Percentiles rank a stretch among this genome's conserved stretches.
These are phyloP conservation scores for Ophiostoma sp. DNA, from an alignment of 2,329 filamentous ascomycete genomes.

Conservation along the genomic window DNA sequence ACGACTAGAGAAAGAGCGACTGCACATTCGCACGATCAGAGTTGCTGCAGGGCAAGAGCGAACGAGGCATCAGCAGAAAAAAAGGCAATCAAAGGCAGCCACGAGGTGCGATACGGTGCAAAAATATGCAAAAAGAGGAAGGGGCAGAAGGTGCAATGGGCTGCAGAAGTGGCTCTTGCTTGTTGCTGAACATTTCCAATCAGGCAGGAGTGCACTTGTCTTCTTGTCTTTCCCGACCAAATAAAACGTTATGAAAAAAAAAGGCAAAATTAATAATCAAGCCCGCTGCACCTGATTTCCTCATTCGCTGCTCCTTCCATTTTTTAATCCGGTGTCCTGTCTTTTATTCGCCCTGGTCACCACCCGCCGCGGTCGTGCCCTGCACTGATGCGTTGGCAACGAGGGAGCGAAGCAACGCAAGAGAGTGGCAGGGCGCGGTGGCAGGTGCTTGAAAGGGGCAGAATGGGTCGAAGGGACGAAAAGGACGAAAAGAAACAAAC, in stretches of 20 bases:
- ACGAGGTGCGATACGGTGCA: background rate
- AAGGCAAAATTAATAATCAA: background rate
- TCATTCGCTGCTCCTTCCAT: background rate
- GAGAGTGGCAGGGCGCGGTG: background rate
- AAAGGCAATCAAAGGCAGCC: background rate
- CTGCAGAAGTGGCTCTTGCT: background rate
- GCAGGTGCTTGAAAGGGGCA: background rate
- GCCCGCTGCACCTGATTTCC: background rate
- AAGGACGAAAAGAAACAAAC: background rate
- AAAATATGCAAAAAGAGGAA: background rate
- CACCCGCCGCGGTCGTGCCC: slow-evolving; percentile 21
- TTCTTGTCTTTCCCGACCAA: slow-evolving; percentile 23
- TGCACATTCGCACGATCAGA: background rate
- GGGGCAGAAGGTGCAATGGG: background rate
- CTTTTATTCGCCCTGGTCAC: slow-evolving; percentile 7
- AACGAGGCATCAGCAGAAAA: background rate
- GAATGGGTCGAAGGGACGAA: too few relatives aligned
- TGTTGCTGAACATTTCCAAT: slow-evolving; percentile 32
- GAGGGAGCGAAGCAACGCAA: slow-evolving; percentile 18
- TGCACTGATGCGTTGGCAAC: slow-evolving; percentile 28
- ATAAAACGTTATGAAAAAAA: too few relatives aligned
- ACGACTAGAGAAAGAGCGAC: background rate
- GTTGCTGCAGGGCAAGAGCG: background rate
- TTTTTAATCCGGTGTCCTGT: background rate
- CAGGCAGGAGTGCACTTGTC: slow-evolving; percentile 46